A percentile compares a stretch with the other conserved stretches of the same genome.
phyloP scores from a whole-genome alignment of 2,329 filamentous ascomycete species.

The Amauroascus verrucosus region DNA sequence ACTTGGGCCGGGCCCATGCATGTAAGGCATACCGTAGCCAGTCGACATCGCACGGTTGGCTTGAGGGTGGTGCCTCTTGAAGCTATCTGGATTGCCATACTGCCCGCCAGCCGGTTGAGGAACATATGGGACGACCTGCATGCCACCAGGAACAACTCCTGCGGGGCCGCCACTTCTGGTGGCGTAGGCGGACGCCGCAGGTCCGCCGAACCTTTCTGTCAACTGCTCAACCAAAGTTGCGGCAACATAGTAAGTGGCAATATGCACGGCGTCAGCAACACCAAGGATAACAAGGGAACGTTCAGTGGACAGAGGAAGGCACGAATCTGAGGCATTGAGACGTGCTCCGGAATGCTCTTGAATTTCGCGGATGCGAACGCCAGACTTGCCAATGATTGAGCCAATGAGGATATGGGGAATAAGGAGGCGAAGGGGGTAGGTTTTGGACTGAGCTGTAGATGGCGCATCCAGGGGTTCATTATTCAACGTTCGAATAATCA shows the following conservation, averaged over 20 bases:
- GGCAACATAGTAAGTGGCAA: constrained; percentile 96
- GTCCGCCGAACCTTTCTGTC: constrained; percentile 90
- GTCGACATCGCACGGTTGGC: constrained; percentile 66
- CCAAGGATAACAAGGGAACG: constrained; percentile 96
- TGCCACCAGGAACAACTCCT: constrained; percentile 86
- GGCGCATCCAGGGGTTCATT: constrained; percentile 83
- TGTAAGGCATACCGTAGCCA: constrained; percentile 59
- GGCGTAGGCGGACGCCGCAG: constrained; percentile 93
- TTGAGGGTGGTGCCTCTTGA: constrained; percentile 61
- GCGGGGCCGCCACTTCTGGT: constrained; percentile 88
- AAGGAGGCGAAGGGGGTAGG: constrained; percentile 87
- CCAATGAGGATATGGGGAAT: constrained; percentile 96
- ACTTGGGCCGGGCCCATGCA: constrained; percentile 54
- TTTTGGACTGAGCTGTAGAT: constrained; percentile 90
- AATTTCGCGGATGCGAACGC: constrained; percentile 92
- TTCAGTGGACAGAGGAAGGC: constrained; percentile 87
- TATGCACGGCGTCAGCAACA: constrained; percentile 95
- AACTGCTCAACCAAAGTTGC: constrained; percentile 97
- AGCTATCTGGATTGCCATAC: constrained; percentile 83
- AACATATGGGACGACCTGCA: constrained; percentile 98
- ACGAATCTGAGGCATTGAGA: constrained; percentile 90
- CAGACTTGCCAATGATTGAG: constrained; percentile 96
- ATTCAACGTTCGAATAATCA: constrained; percentile 96
- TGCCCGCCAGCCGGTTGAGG: constrained; percentile 87
- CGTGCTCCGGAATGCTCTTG: constrained; percentile 95